Evolutionary conservation across 2,329 filamentous ascomycete genomes (phyloP).

Genomic region (Paracorniculantispora psalliotae): DNA sequence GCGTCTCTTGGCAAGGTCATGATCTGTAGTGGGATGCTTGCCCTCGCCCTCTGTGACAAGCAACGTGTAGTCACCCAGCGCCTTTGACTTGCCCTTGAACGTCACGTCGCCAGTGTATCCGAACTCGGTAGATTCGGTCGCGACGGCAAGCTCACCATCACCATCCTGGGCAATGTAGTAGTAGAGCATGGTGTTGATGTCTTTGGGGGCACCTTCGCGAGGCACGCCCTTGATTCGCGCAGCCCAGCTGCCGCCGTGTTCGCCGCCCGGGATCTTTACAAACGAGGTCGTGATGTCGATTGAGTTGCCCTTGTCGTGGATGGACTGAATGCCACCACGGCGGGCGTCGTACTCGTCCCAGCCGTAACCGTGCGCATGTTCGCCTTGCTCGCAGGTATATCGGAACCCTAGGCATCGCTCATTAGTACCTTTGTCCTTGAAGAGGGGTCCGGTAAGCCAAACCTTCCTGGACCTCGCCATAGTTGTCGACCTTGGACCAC

Average conservation of each 20-base stretch:
- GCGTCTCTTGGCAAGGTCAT: slow-evolving; percentile 62
- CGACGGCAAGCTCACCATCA: slow-evolving; percentile 57
- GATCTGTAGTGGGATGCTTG: slow-evolving; percentile 57
- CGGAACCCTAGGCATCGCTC: slow-evolving; percentile 59
- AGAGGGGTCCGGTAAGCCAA: slow-evolving; percentile 26
- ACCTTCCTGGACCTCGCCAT: slow-evolving; percentile 70
- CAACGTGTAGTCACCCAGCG: slow-evolving; percentile 76
- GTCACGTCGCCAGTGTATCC: slow-evolving; percentile 59
- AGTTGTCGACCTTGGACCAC: slow-evolving; percentile 84
- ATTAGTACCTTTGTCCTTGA: neutral
- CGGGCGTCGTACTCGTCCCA: slow-evolving; percentile 97
- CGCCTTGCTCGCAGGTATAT: slow-evolving; percentile 93
- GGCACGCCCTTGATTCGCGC: slow-evolving; percentile 79
- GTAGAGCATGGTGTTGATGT: slow-evolving; percentile 70
- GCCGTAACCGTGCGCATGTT: slow-evolving; percentile 90
- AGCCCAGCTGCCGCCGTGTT: slow-evolving; percentile 86
- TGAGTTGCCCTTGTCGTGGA: slow-evolving; percentile 82
- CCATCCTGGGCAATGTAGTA: slow-evolving; percentile 84
- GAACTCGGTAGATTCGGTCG: slow-evolving; percentile 43
- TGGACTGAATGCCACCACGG: slow-evolving; percentile 79
- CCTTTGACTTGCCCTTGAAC: slow-evolving; percentile 63
- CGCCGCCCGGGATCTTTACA: slow-evolving; percentile 83
- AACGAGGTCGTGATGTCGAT: slow-evolving; percentile 92
- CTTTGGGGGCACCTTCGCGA: slow-evolving; percentile 59
- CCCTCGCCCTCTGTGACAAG: slow-evolving; percentile 67